A percentile compares a stretch with the other conserved stretches of the same genome.
Evolutionary conservation across 2,329 filamentous ascomycete species (phyloP).

Genomic region (Hirsutella rhossiliensis): DNA sequence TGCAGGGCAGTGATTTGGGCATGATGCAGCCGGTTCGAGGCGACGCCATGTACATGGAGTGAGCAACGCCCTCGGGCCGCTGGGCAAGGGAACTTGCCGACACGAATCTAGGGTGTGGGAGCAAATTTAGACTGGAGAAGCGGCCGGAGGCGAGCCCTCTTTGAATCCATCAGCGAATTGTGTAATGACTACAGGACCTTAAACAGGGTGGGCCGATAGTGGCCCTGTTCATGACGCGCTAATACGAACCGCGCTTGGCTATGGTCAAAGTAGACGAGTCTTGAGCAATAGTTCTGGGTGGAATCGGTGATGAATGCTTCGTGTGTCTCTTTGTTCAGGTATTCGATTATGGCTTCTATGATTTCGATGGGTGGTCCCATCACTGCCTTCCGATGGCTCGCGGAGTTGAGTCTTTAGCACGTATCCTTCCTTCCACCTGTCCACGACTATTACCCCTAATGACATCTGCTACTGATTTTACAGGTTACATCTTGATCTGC

Average conservation of each 20-base stretch:
- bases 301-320: no score
- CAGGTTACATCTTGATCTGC: no score
- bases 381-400: no score
- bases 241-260: neutral
- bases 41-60: conserved; percentile 42
- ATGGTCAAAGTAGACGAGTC: neutral
- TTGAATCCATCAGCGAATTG: conserved; percentile 2
- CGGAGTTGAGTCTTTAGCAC: no score
- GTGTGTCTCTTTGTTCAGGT: no score
- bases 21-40: conserved; percentile 33
- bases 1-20: conserved; percentile 30
- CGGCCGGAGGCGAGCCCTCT: neutral
- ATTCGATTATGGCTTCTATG: no score
- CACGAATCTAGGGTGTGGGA: no score
- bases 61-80: conserved; percentile 3
- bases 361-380: no score
- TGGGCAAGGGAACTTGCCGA: neutral
- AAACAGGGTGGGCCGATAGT: conserved; percentile 9
- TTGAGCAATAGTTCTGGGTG: no score
- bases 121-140: neutral
- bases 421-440: no score
- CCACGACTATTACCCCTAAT: no score
- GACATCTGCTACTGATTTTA: no score
- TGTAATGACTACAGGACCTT: conserved; percentile 17
- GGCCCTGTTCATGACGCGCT: conserved; percentile 7